Conservation (phyloP, 371 early-diverging fungal species). For the Syncephalastrum racemosum region DNA sequence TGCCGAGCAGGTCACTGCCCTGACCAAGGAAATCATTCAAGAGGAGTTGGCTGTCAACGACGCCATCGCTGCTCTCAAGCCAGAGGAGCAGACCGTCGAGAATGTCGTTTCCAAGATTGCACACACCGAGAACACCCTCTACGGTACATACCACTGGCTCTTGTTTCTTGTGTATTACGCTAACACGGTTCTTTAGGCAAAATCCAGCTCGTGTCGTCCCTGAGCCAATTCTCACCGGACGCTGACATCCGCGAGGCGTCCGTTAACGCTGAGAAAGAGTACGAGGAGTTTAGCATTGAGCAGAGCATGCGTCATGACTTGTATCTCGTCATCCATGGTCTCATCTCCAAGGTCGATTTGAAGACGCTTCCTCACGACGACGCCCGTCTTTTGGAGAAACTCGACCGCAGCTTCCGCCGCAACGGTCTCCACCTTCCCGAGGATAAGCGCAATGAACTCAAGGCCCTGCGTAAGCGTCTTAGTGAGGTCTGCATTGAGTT, state of each 20-base stretch:
- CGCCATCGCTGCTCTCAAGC: constrained; percentile 49
- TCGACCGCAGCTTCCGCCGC: constrained; percentile 63
- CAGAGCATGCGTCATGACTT: constrained; percentile 78
- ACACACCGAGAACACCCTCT: constrained; percentile 48
- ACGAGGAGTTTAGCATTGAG: constrained; percentile 74
- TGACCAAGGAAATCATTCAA: constrained; percentile 38
- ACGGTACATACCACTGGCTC: constrained; percentile 16
- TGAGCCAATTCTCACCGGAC: constrained; percentile 69
- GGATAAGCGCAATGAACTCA: constrained; percentile 61
- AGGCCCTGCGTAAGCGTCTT: constrained; percentile 63
- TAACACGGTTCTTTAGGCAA: constrained; percentile 28
- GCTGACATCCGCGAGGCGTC: constrained; percentile 73
- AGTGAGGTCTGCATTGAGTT: constrained; percentile 69
- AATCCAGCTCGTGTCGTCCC: constrained; percentile 52
- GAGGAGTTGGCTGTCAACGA: constrained; percentile 42
- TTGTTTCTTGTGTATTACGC: background rate
- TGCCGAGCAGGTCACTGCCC: constrained; percentile 35
- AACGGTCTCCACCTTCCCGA: constrained; percentile 70
- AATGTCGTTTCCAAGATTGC: constrained; percentile 61
- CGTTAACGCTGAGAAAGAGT: constrained; percentile 59
- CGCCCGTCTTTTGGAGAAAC: constrained; percentile 64
- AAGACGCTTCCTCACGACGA: constrained; percentile 58
- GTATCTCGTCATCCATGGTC: constrained; percentile 59
- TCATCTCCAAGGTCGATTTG: constrained; percentile 55
- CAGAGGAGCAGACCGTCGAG: constrained; percentile 57